These are phyloP conservation scores for Paramecium primaurelia DNA, from an alignment of 73 alveolate species.

Conservation along the genomic window DNA sequence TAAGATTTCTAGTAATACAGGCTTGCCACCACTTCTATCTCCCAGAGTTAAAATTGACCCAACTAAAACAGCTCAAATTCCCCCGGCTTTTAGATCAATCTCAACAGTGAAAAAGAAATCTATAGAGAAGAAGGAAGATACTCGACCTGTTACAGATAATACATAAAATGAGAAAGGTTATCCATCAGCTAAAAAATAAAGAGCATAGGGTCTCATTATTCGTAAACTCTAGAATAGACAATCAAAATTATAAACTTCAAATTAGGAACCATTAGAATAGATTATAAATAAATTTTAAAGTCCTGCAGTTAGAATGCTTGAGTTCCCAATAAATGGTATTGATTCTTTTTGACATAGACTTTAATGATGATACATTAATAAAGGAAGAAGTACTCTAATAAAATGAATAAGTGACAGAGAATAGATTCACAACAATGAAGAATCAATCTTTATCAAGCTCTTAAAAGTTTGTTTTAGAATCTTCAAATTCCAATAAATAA, in stretches of 20 bases:
- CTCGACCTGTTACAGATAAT: slow-evolving; percentile 2
- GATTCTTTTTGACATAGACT: neutral
- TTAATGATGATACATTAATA: neutral
- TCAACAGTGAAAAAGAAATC: neutral
- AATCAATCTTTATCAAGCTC: neutral
- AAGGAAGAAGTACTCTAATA: neutral
- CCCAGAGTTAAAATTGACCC: neutral
- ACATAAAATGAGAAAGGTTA: neutral
- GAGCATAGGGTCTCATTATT: neutral
- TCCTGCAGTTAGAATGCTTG: slow-evolving; percentile 13
- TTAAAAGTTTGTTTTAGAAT: neutral
- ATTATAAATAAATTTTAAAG: neutral
- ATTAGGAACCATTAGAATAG: neutral
- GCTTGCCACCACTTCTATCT: slow-evolving; percentile 18
- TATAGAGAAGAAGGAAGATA: neutral
- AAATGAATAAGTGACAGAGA: neutral
- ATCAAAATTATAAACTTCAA: neutral
- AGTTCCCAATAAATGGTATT: slow-evolving; percentile 17
- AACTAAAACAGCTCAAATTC: neutral
- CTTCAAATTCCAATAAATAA: neutral
- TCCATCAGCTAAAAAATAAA: neutral
- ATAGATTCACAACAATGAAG: neutral
- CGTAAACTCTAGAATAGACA: neutral
- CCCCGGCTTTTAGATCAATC: neutral
- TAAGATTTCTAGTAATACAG: neutral